Conservation (phyloP, 2,329 filamentous ascomycete species). For the Penicillium decumbens region DNA sequence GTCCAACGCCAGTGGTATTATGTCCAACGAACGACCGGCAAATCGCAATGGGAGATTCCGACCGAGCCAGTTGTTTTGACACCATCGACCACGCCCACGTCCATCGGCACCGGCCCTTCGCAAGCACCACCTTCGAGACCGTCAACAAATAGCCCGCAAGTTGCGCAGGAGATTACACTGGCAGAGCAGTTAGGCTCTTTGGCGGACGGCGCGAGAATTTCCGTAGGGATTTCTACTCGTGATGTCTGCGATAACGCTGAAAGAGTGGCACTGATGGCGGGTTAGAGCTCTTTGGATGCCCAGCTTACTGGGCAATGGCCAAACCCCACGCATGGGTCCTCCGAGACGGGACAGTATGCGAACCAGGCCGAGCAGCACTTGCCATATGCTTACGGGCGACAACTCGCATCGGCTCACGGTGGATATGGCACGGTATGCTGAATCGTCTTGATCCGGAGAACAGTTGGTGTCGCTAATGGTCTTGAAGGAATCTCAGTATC, state of each 20-base stretch:
- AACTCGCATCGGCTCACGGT: neutral
- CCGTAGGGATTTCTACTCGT: slow-evolving; percentile 27
- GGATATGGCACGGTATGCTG: slow-evolving; percentile 8
- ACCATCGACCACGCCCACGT: slow-evolving; percentile 31
- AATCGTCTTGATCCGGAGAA: neutral
- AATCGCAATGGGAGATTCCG: slow-evolving; percentile 41
- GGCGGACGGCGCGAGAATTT: slow-evolving; percentile 20
- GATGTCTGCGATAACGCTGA: slow-evolving; percentile 16
- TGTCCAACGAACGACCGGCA: slow-evolving; percentile 38
- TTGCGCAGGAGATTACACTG: slow-evolving; percentile 7
- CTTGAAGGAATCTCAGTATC: neutral
- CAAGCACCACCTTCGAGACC: slow-evolving; percentile 24
- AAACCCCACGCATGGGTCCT: slow-evolving; percentile 14
- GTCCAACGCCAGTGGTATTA: slow-evolving; percentile 38
- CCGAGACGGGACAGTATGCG: slow-evolving; percentile 16
- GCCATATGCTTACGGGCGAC: slow-evolving; percentile 4
- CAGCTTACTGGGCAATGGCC: slow-evolving; percentile 13
- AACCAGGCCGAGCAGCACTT: slow-evolving; percentile 12
- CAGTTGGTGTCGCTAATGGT: neutral
- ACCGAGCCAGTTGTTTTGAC: slow-evolving; percentile 38
- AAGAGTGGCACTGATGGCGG: slow-evolving; percentile 25
- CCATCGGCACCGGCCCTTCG: slow-evolving; percentile 26
- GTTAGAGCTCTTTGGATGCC: slow-evolving; percentile 24
- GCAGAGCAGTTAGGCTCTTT: slow-evolving; percentile 14
- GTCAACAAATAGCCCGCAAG: slow-evolving; percentile 20